phyloP scores from a whole-genome alignment of 345 rosid genomes.

The Schrenkiella parvula region DNA sequence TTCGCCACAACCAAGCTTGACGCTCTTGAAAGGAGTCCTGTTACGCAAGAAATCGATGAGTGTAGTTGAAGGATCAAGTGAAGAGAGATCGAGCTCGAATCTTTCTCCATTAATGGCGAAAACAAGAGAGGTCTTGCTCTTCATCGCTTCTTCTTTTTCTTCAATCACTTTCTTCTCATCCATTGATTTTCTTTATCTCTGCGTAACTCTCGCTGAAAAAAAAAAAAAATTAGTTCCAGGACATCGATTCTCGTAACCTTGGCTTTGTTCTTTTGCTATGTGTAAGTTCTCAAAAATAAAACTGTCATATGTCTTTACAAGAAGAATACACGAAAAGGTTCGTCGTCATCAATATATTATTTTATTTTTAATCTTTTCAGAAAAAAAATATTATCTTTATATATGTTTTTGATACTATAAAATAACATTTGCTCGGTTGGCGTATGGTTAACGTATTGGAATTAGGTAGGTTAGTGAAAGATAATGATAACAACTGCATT shows the following conservation, averaged over 20 bases:
- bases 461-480: background rate
- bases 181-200: background rate
- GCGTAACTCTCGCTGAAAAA: background rate
- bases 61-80: constrained; percentile 65
- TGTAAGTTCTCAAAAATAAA: too few relatives aligned
- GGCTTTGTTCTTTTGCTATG: background rate
- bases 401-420: background rate
- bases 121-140: constrained; percentile 38
- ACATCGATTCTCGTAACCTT: background rate
- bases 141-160: constrained; percentile 20
- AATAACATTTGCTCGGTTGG: background rate
- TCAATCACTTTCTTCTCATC: background rate
- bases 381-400: background rate
- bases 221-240: background rate
- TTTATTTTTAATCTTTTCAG: background rate
- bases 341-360: background rate
- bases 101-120: constrained; percentile 78
- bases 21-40: constrained; percentile 69
- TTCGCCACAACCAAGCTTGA: constrained; percentile 91
- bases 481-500: background rate
- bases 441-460: background rate
- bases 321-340: background rate
- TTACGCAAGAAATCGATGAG: constrained; percentile 77
- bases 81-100: constrained; percentile 53
- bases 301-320: background rate